phyloP scores from a whole-genome alignment of 202 grass and related monocot species.

The Zoysia matrella region DNA sequence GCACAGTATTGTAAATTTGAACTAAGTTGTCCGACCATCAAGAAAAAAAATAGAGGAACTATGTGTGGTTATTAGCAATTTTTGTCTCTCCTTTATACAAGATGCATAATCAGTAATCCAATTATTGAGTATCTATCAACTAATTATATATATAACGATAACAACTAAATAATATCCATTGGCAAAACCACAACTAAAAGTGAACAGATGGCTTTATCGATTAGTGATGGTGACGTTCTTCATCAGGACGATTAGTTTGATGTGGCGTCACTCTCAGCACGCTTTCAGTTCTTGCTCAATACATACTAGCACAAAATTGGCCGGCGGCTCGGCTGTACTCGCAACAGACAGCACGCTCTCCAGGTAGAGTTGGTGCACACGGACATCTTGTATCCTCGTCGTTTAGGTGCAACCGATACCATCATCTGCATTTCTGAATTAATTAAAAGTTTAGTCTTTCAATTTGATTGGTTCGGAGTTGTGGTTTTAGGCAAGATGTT shows the following conservation, averaged over 20 bases:
- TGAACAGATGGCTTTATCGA: neutral
- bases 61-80: too few species aligned
- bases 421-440: neutral
- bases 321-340: neutral
- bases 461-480: neutral
- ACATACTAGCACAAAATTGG: slow-evolving; percentile 9
- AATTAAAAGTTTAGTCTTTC: neutral
- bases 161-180: too few species aligned
- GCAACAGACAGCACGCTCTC: slow-evolving; percentile 35
- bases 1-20: too few species aligned
- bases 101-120: too few species aligned
- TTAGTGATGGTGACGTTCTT: slow-evolving; percentile 12
- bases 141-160: too few species aligned
- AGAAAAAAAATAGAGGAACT: too few species aligned
- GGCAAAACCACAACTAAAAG: too few species aligned
- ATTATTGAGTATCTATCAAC: too few species aligned
- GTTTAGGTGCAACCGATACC: slow-evolving; percentile 35
- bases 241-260: slow-evolving; percentile 24
- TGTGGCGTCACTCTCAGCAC: slow-evolving; percentile 24
- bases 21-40: too few species aligned
- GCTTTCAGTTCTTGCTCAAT: slow-evolving; percentile 16
- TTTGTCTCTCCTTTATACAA: too few species aligned
- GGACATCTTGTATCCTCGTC: slow-evolving; percentile 27
- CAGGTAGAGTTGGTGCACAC: slow-evolving; percentile 46
- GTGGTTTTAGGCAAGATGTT: neutral